Base-by-base conservation (phyloP, 345 rosid species). In the Atalantia buxifolia region DNA sequence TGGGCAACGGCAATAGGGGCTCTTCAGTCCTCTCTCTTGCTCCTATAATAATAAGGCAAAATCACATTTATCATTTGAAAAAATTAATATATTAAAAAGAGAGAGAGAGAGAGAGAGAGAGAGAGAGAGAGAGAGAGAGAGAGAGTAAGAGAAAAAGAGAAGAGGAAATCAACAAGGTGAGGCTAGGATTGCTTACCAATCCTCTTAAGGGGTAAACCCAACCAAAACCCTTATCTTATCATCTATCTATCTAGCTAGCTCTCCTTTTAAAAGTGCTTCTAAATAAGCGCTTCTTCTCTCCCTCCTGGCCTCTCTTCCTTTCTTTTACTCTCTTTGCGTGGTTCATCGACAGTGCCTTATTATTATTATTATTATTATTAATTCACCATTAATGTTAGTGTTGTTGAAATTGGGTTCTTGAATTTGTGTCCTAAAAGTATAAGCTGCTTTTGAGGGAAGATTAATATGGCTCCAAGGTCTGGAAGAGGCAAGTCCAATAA, bases 171-270 rank as follows among this genome's bases (percentile, higher is more conserved):
- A 75, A 75, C 59, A 91, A 86, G 91, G 86, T 81, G 92, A 86
- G 94, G 94, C 72, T 74, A 89, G 87, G 80, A 91, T 85, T 91
- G 83, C 87, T 84, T 72, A 19, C 78, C 73, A 81, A 89, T 86
- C 92, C 81, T 45, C 77, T 1, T 53, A 10, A 18, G 56, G 73
- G 79, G 33, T 22, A 75, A 66, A 65, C 75, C 81, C 83, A 71
- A 36, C 79, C 78, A 77, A 76, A 79, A 73, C 81, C 88, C 89
- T 83, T 84, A 85, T 85, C 90, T 85, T 87, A 83, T 53, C 57
- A 53, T 53, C 22, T 53, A 18, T 87, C 89, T 72, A 48, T 36
- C 61, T 66, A 28, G 36, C 36, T 0, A 36, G 63, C 76, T 31
- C 76, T 9, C 7, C 50, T 57, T 70, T 36, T 60, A 31, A 21